Conservation (phyloP, 192 early-diverging fungal genomes). For the Cladochytrium replicatum region DNA sequence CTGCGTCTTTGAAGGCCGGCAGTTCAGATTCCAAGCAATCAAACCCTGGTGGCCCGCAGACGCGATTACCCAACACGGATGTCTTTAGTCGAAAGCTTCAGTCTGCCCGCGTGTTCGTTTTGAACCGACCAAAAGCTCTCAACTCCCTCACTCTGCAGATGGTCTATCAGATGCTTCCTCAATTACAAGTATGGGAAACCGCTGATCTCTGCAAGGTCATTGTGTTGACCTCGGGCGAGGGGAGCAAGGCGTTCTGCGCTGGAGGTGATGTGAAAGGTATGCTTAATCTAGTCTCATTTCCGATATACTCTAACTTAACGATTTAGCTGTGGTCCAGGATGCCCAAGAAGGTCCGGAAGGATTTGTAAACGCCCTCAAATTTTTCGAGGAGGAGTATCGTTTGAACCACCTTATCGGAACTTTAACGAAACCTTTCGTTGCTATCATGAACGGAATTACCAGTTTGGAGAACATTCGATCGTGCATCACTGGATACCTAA, state of each 20-base stretch:
- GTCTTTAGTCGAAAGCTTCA: conserved; percentile 29
- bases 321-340: conserved; percentile 10
- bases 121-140: conserved; percentile 55
- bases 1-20: too few relatives aligned
- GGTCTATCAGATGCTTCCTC: conserved; percentile 68
- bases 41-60: too few relatives aligned
- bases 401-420: conserved; percentile 90
- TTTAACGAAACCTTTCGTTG: conserved; percentile 75
- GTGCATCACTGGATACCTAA: neutral
- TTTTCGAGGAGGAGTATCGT: conserved; percentile 88
- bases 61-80: too few relatives aligned
- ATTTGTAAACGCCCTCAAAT: conserved; percentile 46
- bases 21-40: too few relatives aligned
- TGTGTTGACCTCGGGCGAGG: conserved; percentile 64
- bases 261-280: conserved; percentile 52
- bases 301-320: neutral
- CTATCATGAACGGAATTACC: conserved; percentile 67
- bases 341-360: conserved; percentile 24
- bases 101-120: conserved; percentile 28
- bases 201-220: conserved; percentile 83
- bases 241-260: conserved; percentile 74
- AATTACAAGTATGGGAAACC: conserved; percentile 80
- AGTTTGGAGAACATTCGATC: conserved; percentile 19
- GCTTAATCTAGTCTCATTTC: conserved; percentile 4
- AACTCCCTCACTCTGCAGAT: conserved; percentile 83